Percentiles rank a stretch among this genome's conserved stretches.
phyloP scores from a whole-genome alignment of 139 green algal genomes.

The Trebouxia sp. region DNA sequence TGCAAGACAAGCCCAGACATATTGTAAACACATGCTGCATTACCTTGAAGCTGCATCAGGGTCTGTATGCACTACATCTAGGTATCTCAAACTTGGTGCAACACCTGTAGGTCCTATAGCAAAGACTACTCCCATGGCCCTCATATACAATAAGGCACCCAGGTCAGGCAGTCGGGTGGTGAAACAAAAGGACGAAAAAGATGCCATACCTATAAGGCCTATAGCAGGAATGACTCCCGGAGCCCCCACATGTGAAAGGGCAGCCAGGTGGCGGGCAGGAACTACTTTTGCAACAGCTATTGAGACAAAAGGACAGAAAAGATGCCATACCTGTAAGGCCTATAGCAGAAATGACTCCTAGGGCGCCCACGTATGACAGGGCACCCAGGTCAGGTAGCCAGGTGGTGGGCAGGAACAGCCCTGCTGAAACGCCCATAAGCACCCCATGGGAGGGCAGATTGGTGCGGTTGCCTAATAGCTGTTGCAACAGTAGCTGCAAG shows the following conservation, averaged over 20 bases:
- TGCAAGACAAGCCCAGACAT: no score
- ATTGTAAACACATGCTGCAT: no score
- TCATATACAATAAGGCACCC: conserved; percentile 43
- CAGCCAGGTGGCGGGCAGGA: conserved; percentile 52
- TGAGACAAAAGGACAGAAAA: no score
- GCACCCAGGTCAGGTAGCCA: conserved; percentile 48
- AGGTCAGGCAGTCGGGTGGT: no score
- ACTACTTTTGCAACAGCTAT: no score
- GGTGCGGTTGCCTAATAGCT: conserved; percentile 13
- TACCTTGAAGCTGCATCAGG: no score
- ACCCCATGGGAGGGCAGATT: neutral
- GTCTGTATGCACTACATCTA: no score
- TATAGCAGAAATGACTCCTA: conserved; percentile 38
- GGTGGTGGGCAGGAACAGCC: conserved; percentile 46
- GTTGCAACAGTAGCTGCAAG: conserved; percentile 39
- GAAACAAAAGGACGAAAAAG: no score
- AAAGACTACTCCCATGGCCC: conserved; percentile 38
- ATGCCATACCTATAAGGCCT: no score
- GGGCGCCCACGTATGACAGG: conserved; percentile 44
- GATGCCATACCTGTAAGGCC: conserved; percentile 4
- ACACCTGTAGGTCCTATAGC: conserved; percentile 21
- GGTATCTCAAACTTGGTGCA: no score
- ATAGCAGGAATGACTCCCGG: no score
- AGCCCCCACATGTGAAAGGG: no score
- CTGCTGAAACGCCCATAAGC: conserved; percentile 29